Percentiles rank a stretch among this genome's conserved stretches.
These are phyloP conservation scores for Diutina catenulata DNA, from an alignment of 1,139 yeast genomes.

Conservation along the genomic window DNA sequence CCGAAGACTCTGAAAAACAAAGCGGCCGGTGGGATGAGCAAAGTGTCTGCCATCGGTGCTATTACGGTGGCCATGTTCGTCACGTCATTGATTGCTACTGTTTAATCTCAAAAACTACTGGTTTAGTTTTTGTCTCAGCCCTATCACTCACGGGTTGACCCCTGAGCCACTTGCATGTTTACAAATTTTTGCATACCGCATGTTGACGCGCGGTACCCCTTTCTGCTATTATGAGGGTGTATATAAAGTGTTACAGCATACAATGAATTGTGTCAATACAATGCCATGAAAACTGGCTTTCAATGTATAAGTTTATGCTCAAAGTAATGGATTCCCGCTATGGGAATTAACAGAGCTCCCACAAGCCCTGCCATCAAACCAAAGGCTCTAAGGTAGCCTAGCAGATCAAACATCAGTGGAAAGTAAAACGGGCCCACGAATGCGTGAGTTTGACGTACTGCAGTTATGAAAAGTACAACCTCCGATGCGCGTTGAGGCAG, in stretches of 20 bases:
- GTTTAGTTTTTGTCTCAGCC: not conserved
- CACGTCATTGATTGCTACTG: not conserved
- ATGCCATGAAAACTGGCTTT: too few species aligned
- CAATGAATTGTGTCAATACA: too few species aligned
- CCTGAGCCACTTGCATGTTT: too few species aligned
- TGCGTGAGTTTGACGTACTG: conserved; percentile 1
- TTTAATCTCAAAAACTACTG: not conserved
- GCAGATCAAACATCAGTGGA: not conserved
- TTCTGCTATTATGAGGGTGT: too few species aligned
- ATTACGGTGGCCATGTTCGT: not conserved
- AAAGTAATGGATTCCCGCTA: too few species aligned
- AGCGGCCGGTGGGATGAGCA: not conserved
- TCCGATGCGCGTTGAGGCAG: not conserved
- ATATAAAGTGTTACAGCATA: too few species aligned
- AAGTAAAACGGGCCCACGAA: conserved; percentile 2
- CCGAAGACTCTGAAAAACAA: not conserved
- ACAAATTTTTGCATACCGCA: too few species aligned
- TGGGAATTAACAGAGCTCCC: conserved; percentile 1
- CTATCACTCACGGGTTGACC: not conserved
- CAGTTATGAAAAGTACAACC: conserved; percentile 1
- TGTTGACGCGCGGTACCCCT: too few species aligned
- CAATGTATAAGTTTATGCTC: too few species aligned
- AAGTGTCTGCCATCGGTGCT: not conserved
- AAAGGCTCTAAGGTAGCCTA: conserved; percentile 1
- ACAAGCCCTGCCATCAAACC: conserved; percentile 3